Evolutionary conservation across 495 filamentous ascomycete species (phyloP).

Genomic region (Evernia prunastri): DNA sequence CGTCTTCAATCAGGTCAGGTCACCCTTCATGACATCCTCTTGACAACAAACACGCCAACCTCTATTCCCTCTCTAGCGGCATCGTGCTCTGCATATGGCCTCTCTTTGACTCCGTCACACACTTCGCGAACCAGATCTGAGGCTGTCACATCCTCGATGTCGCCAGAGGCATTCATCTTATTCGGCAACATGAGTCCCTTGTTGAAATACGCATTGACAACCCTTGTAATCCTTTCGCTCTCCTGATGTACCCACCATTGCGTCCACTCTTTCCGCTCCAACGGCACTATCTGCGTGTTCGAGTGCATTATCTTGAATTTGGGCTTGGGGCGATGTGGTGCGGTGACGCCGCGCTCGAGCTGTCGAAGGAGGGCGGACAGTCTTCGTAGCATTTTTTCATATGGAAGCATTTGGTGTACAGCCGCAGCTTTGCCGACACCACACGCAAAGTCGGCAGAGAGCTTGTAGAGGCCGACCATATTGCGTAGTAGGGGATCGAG

Average conservation of each 20-base stretch:
- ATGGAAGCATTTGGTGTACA: slow-evolving; percentile 53
- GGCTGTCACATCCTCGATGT: slow-evolving; percentile 43
- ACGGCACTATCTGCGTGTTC: slow-evolving; percentile 44
- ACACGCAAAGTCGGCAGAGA: slow-evolving; percentile 54
- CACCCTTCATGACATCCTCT: slow-evolving; percentile 33
- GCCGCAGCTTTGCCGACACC: slow-evolving; percentile 53
- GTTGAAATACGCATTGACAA: slow-evolving; percentile 53
- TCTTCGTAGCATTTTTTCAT: slow-evolving; percentile 47
- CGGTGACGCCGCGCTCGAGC: slow-evolving; percentile 32
- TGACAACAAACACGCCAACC: slow-evolving; percentile 58
- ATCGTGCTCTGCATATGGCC: slow-evolving; percentile 40
- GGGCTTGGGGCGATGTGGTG: slow-evolving; percentile 32
- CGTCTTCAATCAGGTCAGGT: background rate
- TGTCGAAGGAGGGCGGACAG: slow-evolving; percentile 43
- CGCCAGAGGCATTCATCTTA: slow-evolving; percentile 7
- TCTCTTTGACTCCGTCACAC: slow-evolving; percentile 52
- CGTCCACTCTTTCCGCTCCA: slow-evolving; percentile 55
- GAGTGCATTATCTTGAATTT: slow-evolving; percentile 47
- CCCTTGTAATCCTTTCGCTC: slow-evolving; percentile 54
- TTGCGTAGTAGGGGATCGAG: slow-evolving; percentile 62
- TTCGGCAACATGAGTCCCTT: slow-evolving; percentile 41
- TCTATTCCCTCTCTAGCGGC: slow-evolving; percentile 49
- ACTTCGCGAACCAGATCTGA: slow-evolving; percentile 56
- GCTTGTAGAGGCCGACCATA: slow-evolving; percentile 55
- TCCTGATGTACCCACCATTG: slow-evolving; percentile 72